Evolutionary conservation across 176 grass and related monocot species (phyloP), one percentile per base, ranked within the genome.

Genomic region (Paspalum notatum): DNA sequence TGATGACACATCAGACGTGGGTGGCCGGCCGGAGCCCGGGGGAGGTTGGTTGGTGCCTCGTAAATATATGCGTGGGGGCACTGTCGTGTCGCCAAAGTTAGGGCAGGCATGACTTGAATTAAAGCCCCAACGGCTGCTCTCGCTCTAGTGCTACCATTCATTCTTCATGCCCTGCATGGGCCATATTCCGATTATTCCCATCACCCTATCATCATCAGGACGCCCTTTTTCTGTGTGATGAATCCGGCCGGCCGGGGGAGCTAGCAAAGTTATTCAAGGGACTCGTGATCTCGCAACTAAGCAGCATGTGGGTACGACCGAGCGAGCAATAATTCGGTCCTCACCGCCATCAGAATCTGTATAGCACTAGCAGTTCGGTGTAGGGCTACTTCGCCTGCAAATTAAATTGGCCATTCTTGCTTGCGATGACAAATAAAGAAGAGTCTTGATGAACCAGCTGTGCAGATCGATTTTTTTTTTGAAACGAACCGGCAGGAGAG

Each of bases 81-180:
- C 14, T 8, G 59, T 53, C 45, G 26, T 46, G 54, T 81, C 55
- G 24, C 47, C 56, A 55, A 75, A 81, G 71, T 77, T 85, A 58
- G 77, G 71, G 74, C 71, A 77, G 77, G 72, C 65, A 44, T 77
- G 76, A 41, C 64, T 85, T 85, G 82, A 89, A 89, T 85, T 77
- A 32, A 85, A 85, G 79, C 65, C 77, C 62, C 76, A 79, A 2
- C 77, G 8, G 51, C 73, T 16, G 55, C 53, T 26, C 53, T 26
- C 39, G 3, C 13, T 60, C 53, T 59, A 16, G 54, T 17, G 72
- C 48, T 54, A 69, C 39, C 17, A 12, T 69, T n/a, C 39, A 18
- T 53, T 53, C 12, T 60, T 5, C 68, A 50, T 69, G 66, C 66
- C 26, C 6, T 25, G 40, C 12, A 70, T 77, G 85, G 79, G 55